Percentiles rank a stretch among this genome's conserved stretches.
Conservation (phyloP, 2,329 filamentous ascomycete species). For the Fusarium paranaense region DNA sequence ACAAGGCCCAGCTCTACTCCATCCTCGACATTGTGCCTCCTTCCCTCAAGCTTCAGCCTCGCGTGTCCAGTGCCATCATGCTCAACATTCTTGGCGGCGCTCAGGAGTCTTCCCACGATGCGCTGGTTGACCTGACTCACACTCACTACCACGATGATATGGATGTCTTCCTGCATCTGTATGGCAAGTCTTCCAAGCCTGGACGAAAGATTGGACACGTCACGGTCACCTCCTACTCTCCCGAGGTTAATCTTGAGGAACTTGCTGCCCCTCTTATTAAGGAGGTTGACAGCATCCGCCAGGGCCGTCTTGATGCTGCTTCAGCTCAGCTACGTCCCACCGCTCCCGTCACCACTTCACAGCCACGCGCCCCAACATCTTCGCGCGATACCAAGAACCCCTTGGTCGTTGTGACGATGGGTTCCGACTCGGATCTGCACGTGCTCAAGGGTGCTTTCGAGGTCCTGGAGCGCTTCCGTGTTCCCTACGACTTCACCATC, state of each 20-base stretch:
- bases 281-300: slow-evolving; percentile 68
- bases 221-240: slow-evolving; percentile 78
- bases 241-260: slow-evolving; percentile 71
- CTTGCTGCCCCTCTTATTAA: slow-evolving; percentile 76
- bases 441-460: slow-evolving; percentile 75
- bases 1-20: slow-evolving; percentile 87
- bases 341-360: slow-evolving; percentile 22
- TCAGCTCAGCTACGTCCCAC: slow-evolving; percentile 52
- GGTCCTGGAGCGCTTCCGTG: slow-evolving; percentile 75
- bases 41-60: slow-evolving; percentile 65
- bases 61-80: slow-evolving; percentile 76
- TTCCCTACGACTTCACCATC: slow-evolving; percentile 79
- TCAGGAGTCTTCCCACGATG: slow-evolving; percentile 70
- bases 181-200: slow-evolving; percentile 89
- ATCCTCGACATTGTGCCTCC: slow-evolving; percentile 77
- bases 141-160: slow-evolving; percentile 57
- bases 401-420: slow-evolving; percentile 84
- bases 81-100: slow-evolving; percentile 82
- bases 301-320: slow-evolving; percentile 61
- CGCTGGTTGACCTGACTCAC: slow-evolving; percentile 60
- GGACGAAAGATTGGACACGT: slow-evolving; percentile 96
- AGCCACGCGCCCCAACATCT: slow-evolving; percentile 2
- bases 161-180: slow-evolving; percentile 79
- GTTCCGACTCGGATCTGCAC: slow-evolving; percentile 81
- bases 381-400: slow-evolving; percentile 56